Evolutionary conservation across 1,139 yeast genomes (phyloP), one percentile per base, ranked within the genome.

Genomic region (Geotrichum aggregatum): DNA sequence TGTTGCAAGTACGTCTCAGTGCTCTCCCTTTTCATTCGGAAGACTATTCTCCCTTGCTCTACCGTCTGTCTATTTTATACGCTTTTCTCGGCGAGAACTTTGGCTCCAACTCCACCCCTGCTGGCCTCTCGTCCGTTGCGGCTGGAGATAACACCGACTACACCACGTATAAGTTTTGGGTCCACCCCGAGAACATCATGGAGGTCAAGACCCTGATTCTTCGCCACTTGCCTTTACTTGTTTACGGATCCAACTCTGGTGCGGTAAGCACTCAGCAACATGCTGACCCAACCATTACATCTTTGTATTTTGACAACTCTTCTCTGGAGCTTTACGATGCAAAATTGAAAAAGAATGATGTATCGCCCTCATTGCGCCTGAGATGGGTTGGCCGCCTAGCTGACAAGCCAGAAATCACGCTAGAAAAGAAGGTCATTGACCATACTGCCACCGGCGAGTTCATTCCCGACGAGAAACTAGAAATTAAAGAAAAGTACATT

Each of bases 171-270:
- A 88, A 88, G 71, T 91, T 91, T 70, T 92, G 98, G 98, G 78
- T 92, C 48, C 98, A 92, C 66, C 92, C 92, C 14, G 98, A 92
- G 64, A 89, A 92, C 67, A 75, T 91, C 66, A 91, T 91, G 96
- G 98, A 92, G 71, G 96, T 89, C 54, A 92, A 92, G 72, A 88
- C 98, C 22, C 83, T 89, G 58, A 87, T 92, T 59, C 78, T 92
- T 65, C 84, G 98, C 68, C 96, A 89, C 64, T 78, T 92, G 61
- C 98, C 98, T 0, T 95, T 91, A 3, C 76, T 92, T 58, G 86
- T 92, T 47, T 92, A 88, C 56, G 73, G 74, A 54, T 68, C 68
- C 50, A 71, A 70, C 42, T 71, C 70, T 46, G 72, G 65, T 22
- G 65, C 65, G 26, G 70, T 66, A 28, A 67, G 67, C 45, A 71